Percentiles rank a stretch among this genome's conserved stretches.
These are phyloP conservation scores for Spizellomyces sp. DNA, from an alignment of 192 early-diverging fungal species.

Conservation along the genomic window DNA sequence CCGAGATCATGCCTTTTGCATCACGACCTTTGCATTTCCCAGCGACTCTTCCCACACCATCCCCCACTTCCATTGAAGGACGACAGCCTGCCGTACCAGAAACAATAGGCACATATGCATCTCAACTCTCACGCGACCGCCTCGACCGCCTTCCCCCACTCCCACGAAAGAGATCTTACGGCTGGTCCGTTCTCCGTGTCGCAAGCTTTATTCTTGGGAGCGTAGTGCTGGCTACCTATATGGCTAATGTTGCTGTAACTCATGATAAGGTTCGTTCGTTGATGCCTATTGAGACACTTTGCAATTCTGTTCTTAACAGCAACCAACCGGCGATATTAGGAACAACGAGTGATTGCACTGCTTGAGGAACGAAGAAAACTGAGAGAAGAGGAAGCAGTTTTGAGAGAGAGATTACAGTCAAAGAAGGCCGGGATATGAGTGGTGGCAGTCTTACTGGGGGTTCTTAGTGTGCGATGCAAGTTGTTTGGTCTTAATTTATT, in stretches of 20 bases:
- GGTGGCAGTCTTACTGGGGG: too few relatives aligned
- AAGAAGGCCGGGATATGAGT: too few relatives aligned
- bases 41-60: background rate
- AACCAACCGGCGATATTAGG: background rate
- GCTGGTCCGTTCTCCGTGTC: conserved; percentile 14
- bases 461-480: too few relatives aligned
- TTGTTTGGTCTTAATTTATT: too few relatives aligned
- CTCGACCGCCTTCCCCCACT: background rate
- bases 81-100: background rate
- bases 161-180: conserved; percentile 12
- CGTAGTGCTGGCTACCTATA: conserved; percentile 29
- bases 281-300: background rate
- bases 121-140: background rate
- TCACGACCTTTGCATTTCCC: background rate
- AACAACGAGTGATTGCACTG: conserved; percentile 24
- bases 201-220: conserved; percentile 12
- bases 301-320: background rate
- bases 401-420: too few relatives aligned
- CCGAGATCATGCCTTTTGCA: too few relatives aligned
- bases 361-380: conserved; percentile 17
- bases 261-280: conserved; percentile 26
- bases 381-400: conserved; percentile 11
- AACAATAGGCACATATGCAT: background rate
- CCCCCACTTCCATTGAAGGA: background rate
- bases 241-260: conserved; percentile 33